A percentile compares a stretch with the other conserved stretches of the same genome.
Evolutionary conservation across 2,329 filamentous ascomycete genomes (phyloP).

Genomic region (Pezicula neosporulosa): DNA sequence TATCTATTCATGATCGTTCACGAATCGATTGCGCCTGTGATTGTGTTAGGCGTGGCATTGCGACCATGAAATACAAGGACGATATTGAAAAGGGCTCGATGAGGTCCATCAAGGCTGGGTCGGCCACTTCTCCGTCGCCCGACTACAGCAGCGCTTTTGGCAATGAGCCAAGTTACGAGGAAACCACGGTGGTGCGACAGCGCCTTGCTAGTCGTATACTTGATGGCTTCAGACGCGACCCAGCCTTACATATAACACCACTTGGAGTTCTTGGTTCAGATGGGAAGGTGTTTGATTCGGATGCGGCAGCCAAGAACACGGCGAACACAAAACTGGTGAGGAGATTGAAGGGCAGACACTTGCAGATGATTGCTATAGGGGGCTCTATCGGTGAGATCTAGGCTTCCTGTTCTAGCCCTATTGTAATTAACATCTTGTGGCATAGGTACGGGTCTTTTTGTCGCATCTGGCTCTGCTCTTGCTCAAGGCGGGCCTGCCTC

Average conservation of each 20-base stretch:
- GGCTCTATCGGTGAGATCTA: slow-evolving; percentile 29
- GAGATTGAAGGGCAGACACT: slow-evolving; percentile 76
- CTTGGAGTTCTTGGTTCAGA: slow-evolving; percentile 29
- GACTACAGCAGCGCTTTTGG: slow-evolving; percentile 16
- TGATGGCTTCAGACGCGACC: slow-evolving; percentile 26
- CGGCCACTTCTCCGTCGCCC: slow-evolving; percentile 4
- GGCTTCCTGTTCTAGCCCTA: not conserved
- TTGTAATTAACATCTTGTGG: slow-evolving; percentile 2
- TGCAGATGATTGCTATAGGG: slow-evolving; percentile 98
- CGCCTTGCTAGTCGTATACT: slow-evolving; percentile 13
- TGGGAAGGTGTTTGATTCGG: slow-evolving; percentile 53
- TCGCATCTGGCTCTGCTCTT: slow-evolving; percentile 73
- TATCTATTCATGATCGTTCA: not conserved
- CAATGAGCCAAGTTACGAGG: slow-evolving; percentile 20
- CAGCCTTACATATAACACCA: slow-evolving; percentile 43
- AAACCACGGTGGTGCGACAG: slow-evolving; percentile 13
- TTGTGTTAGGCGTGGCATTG: not conserved
- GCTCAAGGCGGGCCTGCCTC: slow-evolving; percentile 73
- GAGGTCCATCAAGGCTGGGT: slow-evolving; percentile 4
- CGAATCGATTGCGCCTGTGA: not conserved
- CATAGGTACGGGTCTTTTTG: slow-evolving; percentile 77
- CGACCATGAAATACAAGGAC: not conserved
- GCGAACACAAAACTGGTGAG: slow-evolving; percentile 72
- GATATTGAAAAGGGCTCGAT: not conserved
- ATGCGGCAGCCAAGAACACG: slow-evolving; percentile 57